Conservation (phyloP, 1,284 basidiomycete species). For the Waitea zeae region DNA sequence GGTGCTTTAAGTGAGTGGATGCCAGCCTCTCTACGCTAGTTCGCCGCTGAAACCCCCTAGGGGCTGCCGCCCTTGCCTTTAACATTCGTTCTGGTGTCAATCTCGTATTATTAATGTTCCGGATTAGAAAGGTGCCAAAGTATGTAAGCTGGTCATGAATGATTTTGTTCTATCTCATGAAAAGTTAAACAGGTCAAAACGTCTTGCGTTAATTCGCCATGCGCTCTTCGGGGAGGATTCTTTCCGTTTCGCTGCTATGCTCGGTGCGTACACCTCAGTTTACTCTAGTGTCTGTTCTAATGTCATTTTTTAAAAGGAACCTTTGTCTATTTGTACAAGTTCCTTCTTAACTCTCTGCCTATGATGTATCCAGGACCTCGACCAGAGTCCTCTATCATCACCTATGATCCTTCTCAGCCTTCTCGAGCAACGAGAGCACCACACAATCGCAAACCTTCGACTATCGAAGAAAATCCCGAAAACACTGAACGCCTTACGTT, state of each 20-base stretch:
- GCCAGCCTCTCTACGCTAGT: not conserved
- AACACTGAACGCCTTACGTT: constrained; percentile 35
- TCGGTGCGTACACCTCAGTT: constrained; percentile 29
- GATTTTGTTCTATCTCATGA: no score
- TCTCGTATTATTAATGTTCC: constrained; percentile 55
- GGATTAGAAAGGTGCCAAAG: constrained; percentile 46
- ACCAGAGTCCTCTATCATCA: constrained; percentile 12
- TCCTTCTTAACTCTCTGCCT: constrained; percentile 69
- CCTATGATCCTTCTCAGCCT: no score
- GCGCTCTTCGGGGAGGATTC: constrained; percentile 72
- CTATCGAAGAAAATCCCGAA: no score
- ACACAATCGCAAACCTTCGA: no score
- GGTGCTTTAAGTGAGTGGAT: constrained; percentile 60
- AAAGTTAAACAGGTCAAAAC: constrained; percentile 31
- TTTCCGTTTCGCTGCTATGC: constrained; percentile 70
- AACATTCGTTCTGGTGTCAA: constrained; percentile 71
- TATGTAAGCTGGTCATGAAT: no score
- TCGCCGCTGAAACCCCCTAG: constrained; percentile 24
- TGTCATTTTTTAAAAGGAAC: constrained; percentile 32
- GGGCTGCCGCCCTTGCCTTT: constrained; percentile 65
- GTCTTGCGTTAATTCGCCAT: constrained; percentile 46
- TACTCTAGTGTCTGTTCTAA: not conserved
- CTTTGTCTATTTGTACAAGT: constrained; percentile 70
- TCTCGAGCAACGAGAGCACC: no score
- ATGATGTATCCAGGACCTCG: constrained; percentile 43